phyloP scores from a whole-genome alignment of 139 green algal species.

The Chlorella sp. region DNA sequence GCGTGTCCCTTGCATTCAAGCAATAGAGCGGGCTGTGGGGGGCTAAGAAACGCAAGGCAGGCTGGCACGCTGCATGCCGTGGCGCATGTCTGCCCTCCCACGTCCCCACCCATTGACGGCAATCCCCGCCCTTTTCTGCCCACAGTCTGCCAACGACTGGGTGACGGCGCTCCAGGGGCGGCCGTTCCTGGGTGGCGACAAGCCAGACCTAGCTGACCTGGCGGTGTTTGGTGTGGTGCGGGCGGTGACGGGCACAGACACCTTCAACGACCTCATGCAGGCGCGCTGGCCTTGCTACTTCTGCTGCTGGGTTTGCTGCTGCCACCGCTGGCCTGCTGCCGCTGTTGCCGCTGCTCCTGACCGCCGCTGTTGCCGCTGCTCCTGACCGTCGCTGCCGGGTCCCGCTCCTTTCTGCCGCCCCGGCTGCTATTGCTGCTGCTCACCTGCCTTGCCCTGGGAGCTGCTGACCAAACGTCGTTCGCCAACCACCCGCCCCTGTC shows the following conservation, averaged over 20 bases:
- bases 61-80: too few relatives aligned
- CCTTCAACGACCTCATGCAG: conserved; percentile 89
- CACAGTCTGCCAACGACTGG: conserved; percentile 60
- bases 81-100: not conserved
- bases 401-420: not conserved
- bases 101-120: not conserved
- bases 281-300: not conserved
- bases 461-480: too few relatives aligned
- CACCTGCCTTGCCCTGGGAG: too few relatives aligned
- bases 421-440: not conserved
- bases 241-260: conserved; percentile 80
- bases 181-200: conserved; percentile 67
- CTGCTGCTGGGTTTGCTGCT: not conserved
- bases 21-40: too few relatives aligned
- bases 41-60: too few relatives aligned
- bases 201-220: conserved; percentile 93
- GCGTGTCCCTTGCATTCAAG: too few relatives aligned
- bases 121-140: not conserved
- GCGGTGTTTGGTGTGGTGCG: conserved; percentile 92
- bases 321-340: not conserved
- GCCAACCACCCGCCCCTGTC: too few relatives aligned
- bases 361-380: not conserved
- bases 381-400: not conserved
- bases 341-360: not conserved
- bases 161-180: conserved; percentile 46